Evolutionary conservation across 2,329 filamentous ascomycete species (phyloP), one percentile per base, ranked within the genome.

Genomic region (Cytospora mali): DNA sequence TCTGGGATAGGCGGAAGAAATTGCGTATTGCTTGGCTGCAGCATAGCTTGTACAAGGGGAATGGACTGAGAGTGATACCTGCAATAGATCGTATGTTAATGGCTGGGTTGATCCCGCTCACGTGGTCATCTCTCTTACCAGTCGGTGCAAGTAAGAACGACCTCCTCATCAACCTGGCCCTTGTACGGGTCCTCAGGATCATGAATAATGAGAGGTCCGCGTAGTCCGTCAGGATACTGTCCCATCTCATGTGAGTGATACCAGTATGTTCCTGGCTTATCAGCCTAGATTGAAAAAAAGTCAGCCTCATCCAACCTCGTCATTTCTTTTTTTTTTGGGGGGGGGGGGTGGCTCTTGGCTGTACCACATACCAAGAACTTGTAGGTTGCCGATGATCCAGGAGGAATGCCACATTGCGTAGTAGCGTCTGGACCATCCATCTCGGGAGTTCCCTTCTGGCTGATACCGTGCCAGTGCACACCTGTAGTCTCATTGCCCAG

Each of bases 201-300:
- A 55, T 85, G 79, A 11, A 88, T 77, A 57, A 88, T 82, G 54
- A 88, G 69, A 1, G 83, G 74, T 1, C 82, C 84, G 27, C 85
- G 81, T 50, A 87, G 76, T 13, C 85, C 85, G 70, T 90, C 87
- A 0, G 87, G 85, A 68, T 89, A 90, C 69, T 89, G 86, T 2
- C 81, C 85, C 74, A 81, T 81, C 61, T 82, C 79, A 71, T 90
- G 88, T 0, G 84, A 87, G 73, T 90, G 88, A 66, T 88, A 82
- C 80, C 79, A 82, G 60, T 75, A 82, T 4, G 80, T 81, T 6
- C 80, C 80, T 3, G 78, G 70, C 13, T 67, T 67, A 62, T 81
- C 75, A 16, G 74, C 75, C 75, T 77, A 65, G 42, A 56, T 31
- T 27, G n/a, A 6, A 23, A 6, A n/a, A 39, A 4, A 16, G 60